Base-by-base conservation (phyloP, 108 stramenopile species). In the Cyclostephanos tholiformis region DNA sequence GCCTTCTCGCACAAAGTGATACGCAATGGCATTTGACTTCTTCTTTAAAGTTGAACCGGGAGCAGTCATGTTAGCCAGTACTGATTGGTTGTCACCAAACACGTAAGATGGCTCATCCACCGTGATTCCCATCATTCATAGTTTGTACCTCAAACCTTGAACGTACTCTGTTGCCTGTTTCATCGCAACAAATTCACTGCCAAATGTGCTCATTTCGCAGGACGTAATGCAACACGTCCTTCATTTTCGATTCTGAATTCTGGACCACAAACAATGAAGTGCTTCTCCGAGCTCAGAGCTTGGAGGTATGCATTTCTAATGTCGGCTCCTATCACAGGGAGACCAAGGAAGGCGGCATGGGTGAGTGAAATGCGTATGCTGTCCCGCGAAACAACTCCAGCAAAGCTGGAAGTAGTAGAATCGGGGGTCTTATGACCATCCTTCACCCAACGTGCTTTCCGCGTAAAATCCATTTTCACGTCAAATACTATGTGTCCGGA, bases 111-210 rank as follows among this genome's bases (percentile, higher is more conserved):
- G 61, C 17, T 38, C 48, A 17, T 56, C 71, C 63, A 69, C 51
- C 12, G 74, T 72, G 2, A 86, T 75, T 9, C 86, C 88, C 84
- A 83, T 83, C 79, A 85, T 86, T 4, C 82, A 17, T n/a, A n/a
- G n/a, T 67, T 86, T 89, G 69, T 86, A 88, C 52, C 85, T 30
- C 7, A 88, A 16, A 6, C 84, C 86, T 35, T 73, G 6, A n/a
- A 84, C n/a, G 17, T 52, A 81, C 50, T 87, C 86, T 32, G 27
- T 53, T 26, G 72, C 71, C 44, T 52, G 53, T 60, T 75, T 86
- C 80, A 86, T 85, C 20, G 85, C 89, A 11, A 77, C 49, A 56
- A 86, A 83, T 59, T 89, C 86, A 22, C 52, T 26, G 23, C 77
- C 74, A 67, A 71, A 79, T 11, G 76, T 72, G 19, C 60, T 63